Evolutionary conservation across 2,329 filamentous ascomycete genomes (phyloP).

Genomic region (Trichoderma breve): DNA sequence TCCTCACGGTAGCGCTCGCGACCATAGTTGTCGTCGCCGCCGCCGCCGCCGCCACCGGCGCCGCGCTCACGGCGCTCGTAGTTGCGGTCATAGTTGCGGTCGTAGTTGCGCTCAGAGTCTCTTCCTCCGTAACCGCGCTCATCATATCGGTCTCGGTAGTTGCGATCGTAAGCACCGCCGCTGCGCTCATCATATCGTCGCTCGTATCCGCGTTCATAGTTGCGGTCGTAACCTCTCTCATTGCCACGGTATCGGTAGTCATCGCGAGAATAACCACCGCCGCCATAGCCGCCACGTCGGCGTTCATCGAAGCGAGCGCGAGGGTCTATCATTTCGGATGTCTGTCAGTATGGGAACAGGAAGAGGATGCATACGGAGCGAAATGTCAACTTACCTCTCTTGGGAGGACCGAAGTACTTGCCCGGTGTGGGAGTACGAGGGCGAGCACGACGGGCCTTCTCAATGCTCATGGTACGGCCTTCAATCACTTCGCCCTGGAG

Average conservation of each 20-base stretch:
- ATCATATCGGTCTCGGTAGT: constrained; percentile 48
- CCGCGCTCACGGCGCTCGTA: constrained; percentile 49
- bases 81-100: constrained; percentile 60
- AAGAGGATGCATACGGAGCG: constrained; percentile 28
- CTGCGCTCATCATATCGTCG: constrained; percentile 38
- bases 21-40: constrained; percentile 37
- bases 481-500: constrained; percentile 94
- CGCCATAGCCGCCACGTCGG: constrained; percentile 59
- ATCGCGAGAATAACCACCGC: constrained; percentile 50
- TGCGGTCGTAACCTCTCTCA: constrained; percentile 43
- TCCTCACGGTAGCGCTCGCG: constrained; percentile 46
- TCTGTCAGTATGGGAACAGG: not conserved
- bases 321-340: constrained; percentile 31
- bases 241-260: constrained; percentile 56
- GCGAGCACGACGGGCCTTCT: constrained; percentile 94
- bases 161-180: constrained; percentile 46
- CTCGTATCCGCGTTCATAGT: constrained; percentile 48
- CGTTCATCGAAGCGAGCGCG: constrained; percentile 58
- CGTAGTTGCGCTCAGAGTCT: constrained; percentile 45
- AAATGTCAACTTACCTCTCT: constrained; percentile 70
- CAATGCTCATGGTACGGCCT: constrained; percentile 93
- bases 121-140: constrained; percentile 51
- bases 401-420: constrained; percentile 98
- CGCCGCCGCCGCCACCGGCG: constrained; percentile 15
- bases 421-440: constrained; percentile 95